Base-by-base conservation (phyloP, 768 basidiomycete species). In the Phlegmacium glaucopus region DNA sequence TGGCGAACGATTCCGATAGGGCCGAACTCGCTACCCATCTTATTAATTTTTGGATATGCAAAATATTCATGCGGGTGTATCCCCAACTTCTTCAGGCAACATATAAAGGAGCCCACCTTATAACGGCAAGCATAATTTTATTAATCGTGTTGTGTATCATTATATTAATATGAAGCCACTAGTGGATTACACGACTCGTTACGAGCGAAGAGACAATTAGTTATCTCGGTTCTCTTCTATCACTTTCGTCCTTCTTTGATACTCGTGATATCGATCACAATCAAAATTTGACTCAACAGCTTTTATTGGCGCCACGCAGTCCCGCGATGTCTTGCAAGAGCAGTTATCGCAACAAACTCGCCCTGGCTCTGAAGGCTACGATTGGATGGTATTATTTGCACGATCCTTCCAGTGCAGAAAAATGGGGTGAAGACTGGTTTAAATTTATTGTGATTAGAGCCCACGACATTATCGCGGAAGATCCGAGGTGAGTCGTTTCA, bases 31-130 rank as follows among this genome's bases (percentile, higher is more conserved):
- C 58, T 1, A 54, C 51, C 36, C 64, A 65, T 44, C 53, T 67
- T 27, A 51, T 65, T 40, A 63, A 61, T 29, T 51, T 64, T 25
- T 65, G 62, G 61, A 61, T 65, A 25, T 63, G 62, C 42, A 56
- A 60, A 27, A 44, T 53, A 35, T 50, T 50, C 18, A 46, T 64
- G 36, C 22, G 45, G 15, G n/a, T 50, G 0, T 61, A 58, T 43
- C 65, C 64, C 4, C 54, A 60, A 30, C 47, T 58, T 36, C 52
- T 48, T 4, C n/a, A 50, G 5, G 64, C 60, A 3, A 53, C 44
- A 18, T 25, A 32, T 12, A 52, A 54, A 13, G 62, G 56, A 6
- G 52, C 61, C 8, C 58, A 61, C 47, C 52, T 62, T 9, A 46
- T 58, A 28, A 45, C 52, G 2, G 57, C 53, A 50, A 41, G 48